phyloP scores from a whole-genome alignment of 2,329 filamentous ascomycete species.

The Exophiala mesophila region DNA sequence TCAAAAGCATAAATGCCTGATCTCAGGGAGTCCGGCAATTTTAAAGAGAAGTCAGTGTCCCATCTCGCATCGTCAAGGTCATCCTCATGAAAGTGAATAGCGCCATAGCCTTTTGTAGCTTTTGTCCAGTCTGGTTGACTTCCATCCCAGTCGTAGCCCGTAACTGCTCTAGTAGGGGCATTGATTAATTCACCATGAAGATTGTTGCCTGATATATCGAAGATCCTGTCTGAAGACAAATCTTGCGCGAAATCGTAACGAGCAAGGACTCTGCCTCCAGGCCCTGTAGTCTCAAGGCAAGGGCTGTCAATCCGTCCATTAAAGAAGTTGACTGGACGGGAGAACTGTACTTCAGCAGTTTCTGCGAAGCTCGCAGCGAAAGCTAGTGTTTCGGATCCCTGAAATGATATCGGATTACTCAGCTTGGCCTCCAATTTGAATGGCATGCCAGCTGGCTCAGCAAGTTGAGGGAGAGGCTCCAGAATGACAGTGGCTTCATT shows the following conservation, averaged over 20 bases:
- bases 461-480: background rate
- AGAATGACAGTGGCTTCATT: background rate
- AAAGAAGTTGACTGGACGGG: conserved; percentile 11
- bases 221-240: conserved; percentile 21
- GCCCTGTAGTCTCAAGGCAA: background rate
- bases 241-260: conserved; percentile 13
- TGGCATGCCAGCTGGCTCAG: background rate
- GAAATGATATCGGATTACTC: background rate
- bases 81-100: conserved; percentile 38
- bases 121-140: conserved; percentile 31
- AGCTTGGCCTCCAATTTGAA: background rate
- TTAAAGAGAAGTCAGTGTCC: conserved; percentile 31
- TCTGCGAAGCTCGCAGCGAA: conserved; percentile 8
- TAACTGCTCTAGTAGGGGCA: conserved; percentile 32
- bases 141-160: conserved; percentile 33
- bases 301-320: conserved; percentile 18
- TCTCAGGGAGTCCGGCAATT: conserved; percentile 19
- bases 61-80: conserved; percentile 35
- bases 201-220: conserved; percentile 28
- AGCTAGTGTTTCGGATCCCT: conserved; percentile 2
- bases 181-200: conserved; percentile 31
- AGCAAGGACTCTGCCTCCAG: background rate
- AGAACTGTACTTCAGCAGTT: background rate
- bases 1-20: conserved; percentile 31
- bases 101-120: conserved; percentile 33